phyloP scores from a whole-genome alignment of 139 green algal genomes.

The Micractinium conductrix region DNA sequence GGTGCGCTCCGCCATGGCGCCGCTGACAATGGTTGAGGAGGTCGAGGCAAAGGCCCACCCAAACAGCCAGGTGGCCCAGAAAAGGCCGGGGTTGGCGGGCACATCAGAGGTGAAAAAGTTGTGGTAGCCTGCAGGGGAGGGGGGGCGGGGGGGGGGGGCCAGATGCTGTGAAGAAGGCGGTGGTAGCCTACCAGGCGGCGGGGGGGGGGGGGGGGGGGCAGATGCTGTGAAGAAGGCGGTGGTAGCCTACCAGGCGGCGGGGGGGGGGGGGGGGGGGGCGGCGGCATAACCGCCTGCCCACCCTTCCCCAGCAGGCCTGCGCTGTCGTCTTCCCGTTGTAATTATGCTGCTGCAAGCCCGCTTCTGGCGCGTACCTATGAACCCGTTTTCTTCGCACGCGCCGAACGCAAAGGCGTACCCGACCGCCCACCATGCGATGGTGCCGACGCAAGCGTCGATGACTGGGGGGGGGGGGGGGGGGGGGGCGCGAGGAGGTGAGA shows the following conservation, averaged over 20 bases:
- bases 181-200: too few relatives aligned
- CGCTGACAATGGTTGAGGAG: constrained; percentile 58
- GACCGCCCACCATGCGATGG: constrained; percentile 63
- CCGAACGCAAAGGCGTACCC: constrained; percentile 77
- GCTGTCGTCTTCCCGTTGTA: too few relatives aligned
- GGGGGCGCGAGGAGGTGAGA: too few relatives aligned
- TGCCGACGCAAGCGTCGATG: constrained; percentile 26
- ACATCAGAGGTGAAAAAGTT: constrained; percentile 22
- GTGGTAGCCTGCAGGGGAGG: constrained; percentile 17
- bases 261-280: too few relatives aligned
- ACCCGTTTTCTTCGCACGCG: constrained; percentile 32
- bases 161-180: too few relatives aligned
- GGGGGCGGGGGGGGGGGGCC: not conserved
- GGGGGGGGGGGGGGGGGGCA: not conserved
- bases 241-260: too few relatives aligned
- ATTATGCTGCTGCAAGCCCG: too few relatives aligned
- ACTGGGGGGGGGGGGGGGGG: not conserved
- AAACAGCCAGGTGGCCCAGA: constrained; percentile 47
- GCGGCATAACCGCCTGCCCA: too few relatives aligned
- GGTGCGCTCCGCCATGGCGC: constrained; percentile 54
- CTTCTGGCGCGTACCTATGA: too few relatives aligned
- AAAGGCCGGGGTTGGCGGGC: not conserved
- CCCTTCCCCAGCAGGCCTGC: too few relatives aligned
- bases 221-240: too few relatives aligned
- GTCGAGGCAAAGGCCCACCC: constrained; percentile 57